Base-by-base conservation (phyloP, 352 stramenopile species). In the Phytopythium litorale region DNA sequence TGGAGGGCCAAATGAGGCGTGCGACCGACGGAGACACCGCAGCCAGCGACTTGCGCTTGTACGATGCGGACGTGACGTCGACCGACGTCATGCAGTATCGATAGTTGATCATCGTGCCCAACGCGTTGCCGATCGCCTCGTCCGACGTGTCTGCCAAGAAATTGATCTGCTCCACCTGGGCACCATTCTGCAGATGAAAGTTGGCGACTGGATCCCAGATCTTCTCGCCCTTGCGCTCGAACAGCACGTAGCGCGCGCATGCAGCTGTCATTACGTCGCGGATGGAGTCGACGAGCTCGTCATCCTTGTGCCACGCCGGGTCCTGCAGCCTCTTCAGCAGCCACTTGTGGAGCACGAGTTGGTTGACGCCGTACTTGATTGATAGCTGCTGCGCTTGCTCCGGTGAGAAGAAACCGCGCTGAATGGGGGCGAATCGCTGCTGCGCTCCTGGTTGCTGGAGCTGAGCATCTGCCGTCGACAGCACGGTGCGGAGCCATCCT, bases 81-180 rank as follows among this genome's bases (percentile, higher is more conserved):
- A 91, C 84, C 33, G 79, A 89, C 7, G 72, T 90, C 81, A 95
- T 92, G 60, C 80, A 88, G 60, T 95, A 95, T 50, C 86, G 82
- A 59, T 95, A 95, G 65, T 95, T 95, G 71, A 95, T 89, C 86
- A 95, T 95, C 66, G 91, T 85, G 9, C 79, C 81, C 7, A 87
- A 73, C 23, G 81, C 75, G 9, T 57, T 74, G 18, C 60, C 57
- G 37, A 91, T 60, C 12, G 76, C 78, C 19, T 75, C 68, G 9
- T 67, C 62, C 4, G 82, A 88, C 18, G 72, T 74, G 60, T 95
- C 83, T 0, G 84, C 86, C 38, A 87, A 72, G 55, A 93, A 95
- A 55, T 95, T 93, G 57, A 95, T 73, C 52, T 92, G 84, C 62
- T 95, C 86, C 19, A 95, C 84, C 63, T 95, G 86, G 0, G 86